Evolutionary conservation across 257 asterid species (phyloP), one percentile per base, ranked within the genome.

Genomic region (Lithospermum erythrorhizon): DNA sequence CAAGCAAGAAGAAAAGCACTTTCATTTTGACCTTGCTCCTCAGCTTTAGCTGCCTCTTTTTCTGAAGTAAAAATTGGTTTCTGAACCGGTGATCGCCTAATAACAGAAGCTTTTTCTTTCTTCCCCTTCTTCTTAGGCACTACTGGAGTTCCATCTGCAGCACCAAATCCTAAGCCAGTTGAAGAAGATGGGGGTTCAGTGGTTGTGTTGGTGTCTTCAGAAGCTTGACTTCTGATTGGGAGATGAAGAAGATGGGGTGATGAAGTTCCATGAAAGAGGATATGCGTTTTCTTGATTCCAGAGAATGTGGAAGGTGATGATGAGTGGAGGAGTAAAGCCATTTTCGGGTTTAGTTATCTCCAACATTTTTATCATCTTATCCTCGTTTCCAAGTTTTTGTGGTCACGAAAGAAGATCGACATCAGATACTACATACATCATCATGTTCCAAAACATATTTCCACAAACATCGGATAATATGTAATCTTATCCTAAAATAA

Each of bases 1-100:
- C 96, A 91, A 81, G 94, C 81, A 53, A 91, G 88, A 73, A 87
- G 73, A 79, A 91, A 91, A 48, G 94, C 96, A 55, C 77, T 76
- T 82, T 88, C 98, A 49, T 74, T 82, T 81, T 84, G 81, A 51
- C 70, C 67, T 76, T 63, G 66, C 68, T 86, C 94, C 68, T 79
- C 78, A 5, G 72, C 71, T 52, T 65, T 71, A 61, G 73, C 81
- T 62, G 73, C 86, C 49, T 74, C 81, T 70, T 74, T 59, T 65
- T 80, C 76, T 52, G 88, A 47, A 52, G 78, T 61, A 57, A 87
- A 81, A 11, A 55, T 75, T 63, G 95, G 93, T 60, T 81, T 82
- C 37, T 79, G 79, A 52, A 74, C 37, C 1, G 96, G 96, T 24
- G 65, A 75, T 47, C 96, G 76, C 16, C 98, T 86, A 61, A 86